Evolutionary conservation across 345 rosid genomes (phyloP), one percentile per base, ranked within the genome.

Genomic region (Erysimum cheiranthoides): DNA sequence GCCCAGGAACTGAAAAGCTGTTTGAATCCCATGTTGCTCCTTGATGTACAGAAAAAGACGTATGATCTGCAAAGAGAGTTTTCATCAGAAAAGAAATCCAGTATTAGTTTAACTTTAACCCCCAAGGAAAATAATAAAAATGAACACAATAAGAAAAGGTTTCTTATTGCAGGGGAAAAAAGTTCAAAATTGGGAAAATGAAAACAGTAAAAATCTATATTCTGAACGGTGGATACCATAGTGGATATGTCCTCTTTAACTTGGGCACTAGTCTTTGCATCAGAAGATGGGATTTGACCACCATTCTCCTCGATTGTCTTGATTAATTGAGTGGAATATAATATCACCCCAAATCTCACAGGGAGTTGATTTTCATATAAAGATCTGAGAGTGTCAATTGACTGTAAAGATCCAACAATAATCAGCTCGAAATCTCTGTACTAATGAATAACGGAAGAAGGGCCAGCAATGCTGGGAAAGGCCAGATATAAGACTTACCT

Each of bases 1-100:
- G 84, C 89, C 87, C 81, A 95, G 74, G 81, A 95, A 95, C 83
- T 85, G 90, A 78, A 95, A 90, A 82, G 99, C 98, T 68, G 87
- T 80, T 68, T 58, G 87, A 59, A 76, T 85, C 77, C 92, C 96
- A 50, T 88, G 84, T 82, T 89, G 91, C 83, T 94, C 97, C 86
- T 95, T 85, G 73, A 88, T 77, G 83, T 92, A 89, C 62, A 84
- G 60, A 82, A 95, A 95, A 66, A 95, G 94, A 57, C 87, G 88
- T 79, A 92, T 95, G 45, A 92, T 84, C 99, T 95, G 90, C 89
- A 77, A 76, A 82, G 73, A 27, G 74, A 70, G 77, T 46, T 63
- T 46, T 58, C 50, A 52, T 72, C 70, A 60, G 57, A 50, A 66
- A 52, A 60, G 2, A 6, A n/a, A 35, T 16, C 10, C 40, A 57